Base-by-base conservation (phyloP, 305 asterid species). In the Coffea humblotiana region DNA sequence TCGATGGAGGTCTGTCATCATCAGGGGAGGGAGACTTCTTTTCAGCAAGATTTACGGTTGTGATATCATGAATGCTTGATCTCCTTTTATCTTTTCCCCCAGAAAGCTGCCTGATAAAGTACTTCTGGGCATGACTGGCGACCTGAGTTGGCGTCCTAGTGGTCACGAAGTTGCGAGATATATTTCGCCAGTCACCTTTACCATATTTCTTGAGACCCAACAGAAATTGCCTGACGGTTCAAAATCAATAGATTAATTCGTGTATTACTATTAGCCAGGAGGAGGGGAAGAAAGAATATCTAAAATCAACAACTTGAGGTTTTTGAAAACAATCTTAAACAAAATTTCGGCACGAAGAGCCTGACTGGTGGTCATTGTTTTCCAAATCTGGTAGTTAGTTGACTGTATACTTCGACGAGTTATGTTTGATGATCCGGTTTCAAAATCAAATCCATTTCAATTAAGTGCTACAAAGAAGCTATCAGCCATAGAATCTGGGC, bases 111-210 rank as follows among this genome's bases (percentile, higher is more conserved):
- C 99, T 82, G 82, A 90, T 93, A 60, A 91, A 95, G 74, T 95
- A 95, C 87, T 95, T 95, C 77, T 95, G 98, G 67, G 99, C 97
- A 78, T 94, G 97, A 48, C 98, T 94, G 0, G 98, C 98, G 0
- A 94, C 98, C 82, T 94, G 98, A 7, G 97, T 94, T 45, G 97
- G 97, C 6, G 98, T 92, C 83, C 98, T 85, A 3, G 93, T 85
- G 2, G 94, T 92, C 86, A 93, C 98, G 58, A 92, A 93, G 78
- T 91, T 92, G 52, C 94, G 90, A 2, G 98, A 91, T 13, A 95
- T 95, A 60, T 92, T 95, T 73, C 99, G 77, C 99, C 99, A 95
- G 68, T 93, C 98, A 47, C 99, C 99, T 77, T 95, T 95, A 4
- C 98, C 98, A 77, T 92, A 95, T 91, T 93, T 93, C 74, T 93